A percentile compares a stretch with the other conserved stretches of the same genome.
Conservation (phyloP, 345 rosid species). For the Moricandia moricandioides region DNA sequence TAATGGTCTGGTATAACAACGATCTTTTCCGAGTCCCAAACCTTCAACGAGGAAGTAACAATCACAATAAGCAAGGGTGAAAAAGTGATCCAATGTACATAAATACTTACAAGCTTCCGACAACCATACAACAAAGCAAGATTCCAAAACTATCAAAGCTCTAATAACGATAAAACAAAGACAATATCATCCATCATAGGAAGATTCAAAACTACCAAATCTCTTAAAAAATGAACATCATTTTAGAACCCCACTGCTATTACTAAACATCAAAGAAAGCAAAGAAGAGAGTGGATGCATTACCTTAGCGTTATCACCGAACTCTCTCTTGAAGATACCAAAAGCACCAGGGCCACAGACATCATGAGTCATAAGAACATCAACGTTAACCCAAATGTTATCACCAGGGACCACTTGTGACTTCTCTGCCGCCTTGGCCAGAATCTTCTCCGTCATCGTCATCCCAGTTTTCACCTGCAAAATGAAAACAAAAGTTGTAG, state of each 20-base stretch:
- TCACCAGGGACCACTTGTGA: constrained; percentile 78
- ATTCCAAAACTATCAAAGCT: background rate
- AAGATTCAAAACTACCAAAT: background rate
- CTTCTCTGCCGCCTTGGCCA: constrained; percentile 80
- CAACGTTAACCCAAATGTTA: constrained; percentile 91
- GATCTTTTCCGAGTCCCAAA: constrained; percentile 94
- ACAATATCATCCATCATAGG: background rate
- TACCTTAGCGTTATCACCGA: constrained; percentile 82
- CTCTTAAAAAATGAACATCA: no score
- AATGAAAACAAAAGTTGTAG: background rate
- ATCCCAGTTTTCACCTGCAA: constrained; percentile 80
- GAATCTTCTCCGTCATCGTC: constrained; percentile 99
- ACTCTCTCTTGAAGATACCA: constrained; percentile 88
- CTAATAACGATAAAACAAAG: background rate
- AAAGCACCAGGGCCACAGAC: constrained; percentile 94
- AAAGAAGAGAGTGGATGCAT: background rate
- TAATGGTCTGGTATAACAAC: constrained; percentile 97
- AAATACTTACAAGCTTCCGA: no score
- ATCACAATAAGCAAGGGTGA: background rate
- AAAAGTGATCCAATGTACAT: no score
- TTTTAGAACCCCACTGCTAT: no score
- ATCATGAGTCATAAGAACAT: constrained; percentile 95
- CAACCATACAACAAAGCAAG: no score
- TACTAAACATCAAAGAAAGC: background rate
- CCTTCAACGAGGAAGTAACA: constrained; percentile 45